Base-by-base conservation (phyloP, 148 eudicot species). In the Chenopodium album region DNA sequence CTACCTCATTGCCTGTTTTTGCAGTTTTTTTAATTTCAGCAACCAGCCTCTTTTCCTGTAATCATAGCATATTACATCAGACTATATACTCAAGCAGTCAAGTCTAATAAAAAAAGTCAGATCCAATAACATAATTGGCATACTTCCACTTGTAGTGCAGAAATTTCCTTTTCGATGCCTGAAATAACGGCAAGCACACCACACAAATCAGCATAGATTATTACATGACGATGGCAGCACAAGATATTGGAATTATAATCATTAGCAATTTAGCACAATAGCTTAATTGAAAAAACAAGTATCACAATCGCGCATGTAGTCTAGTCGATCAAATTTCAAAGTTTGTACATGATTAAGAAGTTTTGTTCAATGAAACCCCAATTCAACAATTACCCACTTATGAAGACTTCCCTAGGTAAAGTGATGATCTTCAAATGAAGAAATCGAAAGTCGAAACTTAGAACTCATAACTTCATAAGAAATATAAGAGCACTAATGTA, bases 1-100 rank as follows among this genome's bases (percentile, higher is more conserved):
- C 34, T 80, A 93, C 99, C 94, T 95, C 99, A 85, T 95, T 95
- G 81, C 99, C 99, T 26, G 92, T 91, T 91, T 95, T 95, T n/a
- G 99, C 99, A 65, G 98, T 95, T 86, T 90, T 93, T 89, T 95
- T 95, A 74, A 95, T 95, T 89, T 95, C 99, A 37, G 94, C 97
- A 85, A 93, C 97, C 88, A 95, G 86, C 82, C 89, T 90, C 88
- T 95, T 95, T 87, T 95, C 99, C 99, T 95, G 92, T 80, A 73
- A 62, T 74, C 85, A 79, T 31, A 63, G 48, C 32, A 75, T 56
- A 72, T n/a, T 12, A 66, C 22, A 64, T 79, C 48, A 82, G 81
- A 78, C 23, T 7, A 84, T 62, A 72, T 14, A 47, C 37, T 64
- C 70, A 80, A 50, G 75, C 68, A 47, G 29, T 64, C 70, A 78